Conservation (phyloP, 2,329 filamentous ascomycete genomes). For the Chaetomium strumarium region DNA sequence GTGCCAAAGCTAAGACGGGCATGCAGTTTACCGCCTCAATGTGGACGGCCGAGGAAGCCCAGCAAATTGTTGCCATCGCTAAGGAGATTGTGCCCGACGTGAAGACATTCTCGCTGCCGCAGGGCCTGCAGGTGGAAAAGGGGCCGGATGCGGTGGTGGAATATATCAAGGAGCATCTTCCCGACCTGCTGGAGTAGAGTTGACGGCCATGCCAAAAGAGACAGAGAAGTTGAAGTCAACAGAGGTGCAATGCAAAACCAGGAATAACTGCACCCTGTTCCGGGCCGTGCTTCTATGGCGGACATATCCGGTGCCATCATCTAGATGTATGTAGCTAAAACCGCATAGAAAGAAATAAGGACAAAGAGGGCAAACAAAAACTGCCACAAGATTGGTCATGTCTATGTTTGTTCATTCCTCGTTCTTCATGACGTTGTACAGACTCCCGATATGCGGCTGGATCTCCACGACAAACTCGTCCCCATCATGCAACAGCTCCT, state of each 20-base stretch:
- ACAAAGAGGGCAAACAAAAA: background rate
- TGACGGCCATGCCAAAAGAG: background rate
- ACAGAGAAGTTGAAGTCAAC: background rate
- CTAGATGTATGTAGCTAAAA: background rate
- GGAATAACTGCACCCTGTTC: too few relatives aligned
- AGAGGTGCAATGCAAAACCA: background rate
- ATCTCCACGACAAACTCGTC: conserved; percentile 41
- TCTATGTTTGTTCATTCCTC: conserved; percentile 26
- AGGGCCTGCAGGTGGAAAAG: conserved; percentile 44
- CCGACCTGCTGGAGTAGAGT: conserved; percentile 21
- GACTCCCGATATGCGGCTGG: conserved; percentile 37
- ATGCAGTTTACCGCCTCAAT: conserved; percentile 30
- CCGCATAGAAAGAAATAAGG: background rate
- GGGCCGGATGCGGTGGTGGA: conserved; percentile 48
- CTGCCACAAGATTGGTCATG: background rate
- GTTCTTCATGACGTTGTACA: conserved; percentile 35
- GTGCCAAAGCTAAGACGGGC: background rate
- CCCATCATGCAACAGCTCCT: conserved; percentile 34
- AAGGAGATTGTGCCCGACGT: conserved; percentile 38
- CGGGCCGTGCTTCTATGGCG: background rate
- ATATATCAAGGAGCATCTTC: conserved; percentile 39
- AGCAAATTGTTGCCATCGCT: conserved; percentile 39
- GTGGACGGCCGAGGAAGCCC: conserved; percentile 41
- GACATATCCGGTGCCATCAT: background rate
- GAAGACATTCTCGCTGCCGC: conserved; percentile 44